phyloP scores from a whole-genome alignment of 2,329 filamentous ascomycete species.

The Penicillium griseofulvum region DNA sequence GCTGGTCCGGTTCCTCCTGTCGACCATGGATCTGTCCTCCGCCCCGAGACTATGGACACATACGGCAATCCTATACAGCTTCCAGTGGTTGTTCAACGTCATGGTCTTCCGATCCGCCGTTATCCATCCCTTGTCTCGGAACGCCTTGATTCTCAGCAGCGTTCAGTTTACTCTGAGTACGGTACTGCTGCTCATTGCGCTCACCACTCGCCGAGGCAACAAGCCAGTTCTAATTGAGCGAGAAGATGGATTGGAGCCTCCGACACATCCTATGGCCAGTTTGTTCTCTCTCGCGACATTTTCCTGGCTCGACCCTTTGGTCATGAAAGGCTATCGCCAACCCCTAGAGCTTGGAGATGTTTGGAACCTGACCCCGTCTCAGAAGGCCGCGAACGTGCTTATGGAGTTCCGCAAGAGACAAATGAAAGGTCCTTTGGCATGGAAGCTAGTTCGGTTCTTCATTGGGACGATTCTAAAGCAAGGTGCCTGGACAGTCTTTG shows the following conservation, averaged over 20 bases:
- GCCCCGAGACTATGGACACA: slow-evolving; percentile 87
- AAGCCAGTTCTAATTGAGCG: slow-evolving; percentile 84
- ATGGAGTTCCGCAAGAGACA: slow-evolving; percentile 80
- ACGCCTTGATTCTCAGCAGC: slow-evolving; percentile 64
- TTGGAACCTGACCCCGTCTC: slow-evolving; percentile 85
- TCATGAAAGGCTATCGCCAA: slow-evolving; percentile 84
- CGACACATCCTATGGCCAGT: slow-evolving; percentile 81
- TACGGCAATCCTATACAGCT: slow-evolving; percentile 77
- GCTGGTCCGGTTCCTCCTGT: slow-evolving; percentile 65
- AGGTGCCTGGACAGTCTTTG: slow-evolving; percentile 73
- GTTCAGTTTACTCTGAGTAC: slow-evolving; percentile 72
- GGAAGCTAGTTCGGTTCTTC: slow-evolving; percentile 83
- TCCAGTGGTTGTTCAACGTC: slow-evolving; percentile 75
- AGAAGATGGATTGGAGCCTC: slow-evolving; percentile 83
- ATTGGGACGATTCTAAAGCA: slow-evolving; percentile 72
- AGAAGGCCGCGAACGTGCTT: slow-evolving; percentile 80
- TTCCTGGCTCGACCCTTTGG: slow-evolving; percentile 83
- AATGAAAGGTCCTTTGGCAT: slow-evolving; percentile 74
- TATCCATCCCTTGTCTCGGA: slow-evolving; percentile 67
- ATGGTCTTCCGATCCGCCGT: slow-evolving; percentile 81
- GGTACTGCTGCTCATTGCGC: slow-evolving; percentile 70
- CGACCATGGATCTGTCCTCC: slow-evolving; percentile 60
- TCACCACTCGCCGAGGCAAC: slow-evolving; percentile 87
- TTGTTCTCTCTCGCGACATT: slow-evolving; percentile 86
- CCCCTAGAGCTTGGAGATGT: slow-evolving; percentile 80